Base-by-base conservation (phyloP, 225 moss, liverwort and hornwort species). In the Straminergon stramineum region DNA sequence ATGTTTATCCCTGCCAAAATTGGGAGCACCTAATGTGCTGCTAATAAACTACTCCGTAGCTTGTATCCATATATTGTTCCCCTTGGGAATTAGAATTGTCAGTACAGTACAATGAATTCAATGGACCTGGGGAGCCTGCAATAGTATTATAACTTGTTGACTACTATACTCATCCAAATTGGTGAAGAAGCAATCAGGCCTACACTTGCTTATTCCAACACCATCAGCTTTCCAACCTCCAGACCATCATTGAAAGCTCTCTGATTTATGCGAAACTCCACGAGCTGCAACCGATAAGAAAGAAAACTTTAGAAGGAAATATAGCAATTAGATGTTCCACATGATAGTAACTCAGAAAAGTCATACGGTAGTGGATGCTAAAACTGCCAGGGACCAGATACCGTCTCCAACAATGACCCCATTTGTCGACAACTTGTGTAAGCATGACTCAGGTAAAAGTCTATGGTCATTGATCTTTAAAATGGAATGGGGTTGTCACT, bases 271-370 rank as follows among this genome's bases (percentile, higher is more conserved):
- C 52, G 51, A 66, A 87, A 83, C 43, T 91, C 53, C 83, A 89
- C 57, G 86, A 78, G 58, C 88, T 92, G 88, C 89, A 92, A 60
- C 24, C 86, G 74, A 74, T 20, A 85, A 77, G n/a, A 53, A 34
- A 22, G 4, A 66, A 34, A 56, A 17, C 2, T 41, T 90, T 43
- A 89, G 87, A 39, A 27, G 41, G 58, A 58, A 89, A 11, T 19
- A 71, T 39, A 52, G 82, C 48, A 87, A 43, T 45, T 55, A 64
- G 21, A 48, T 51, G n/a, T 64, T 81, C 30, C n/a, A 37, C 37
- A 28, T 62, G 61, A 81, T 30, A 51, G 35, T 87, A 58, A 28
- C 56, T 81, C 45, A 81, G 18, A 63, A n/a, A 83, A 66, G 20
- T 10, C 51, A 53, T n/a, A 21, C 37, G n/a, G n/a, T 15, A 22